Conservation (phyloP, 345 rosid genomes). For the Camelina neglecta region DNA sequence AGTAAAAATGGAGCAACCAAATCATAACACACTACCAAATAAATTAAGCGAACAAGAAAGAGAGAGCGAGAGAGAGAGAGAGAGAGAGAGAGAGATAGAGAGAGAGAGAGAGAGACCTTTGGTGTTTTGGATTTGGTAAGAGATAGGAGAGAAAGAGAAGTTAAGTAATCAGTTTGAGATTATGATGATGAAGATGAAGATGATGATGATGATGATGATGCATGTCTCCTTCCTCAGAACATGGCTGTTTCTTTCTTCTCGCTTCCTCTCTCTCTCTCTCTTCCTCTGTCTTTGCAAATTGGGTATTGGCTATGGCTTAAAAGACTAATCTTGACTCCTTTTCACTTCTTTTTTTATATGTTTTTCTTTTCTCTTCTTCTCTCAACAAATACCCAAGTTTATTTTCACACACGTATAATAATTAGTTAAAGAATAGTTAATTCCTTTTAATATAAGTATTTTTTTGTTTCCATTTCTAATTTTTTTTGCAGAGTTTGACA, state of each 20-base stretch:
- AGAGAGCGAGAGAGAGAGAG: background rate
- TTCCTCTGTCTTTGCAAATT: conserved; percentile 41
- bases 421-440: background rate
- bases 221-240: conserved; percentile 52
- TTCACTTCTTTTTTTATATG: conserved; percentile 1
- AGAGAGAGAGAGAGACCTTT: conserved; percentile 38
- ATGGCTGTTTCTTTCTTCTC: conserved; percentile 41
- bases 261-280: conserved; percentile 21
- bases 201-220: conserved; percentile 34
- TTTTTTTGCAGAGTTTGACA: background rate
- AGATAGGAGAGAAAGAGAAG: conserved; percentile 41
- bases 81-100: background rate
- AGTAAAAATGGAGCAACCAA: conserved; percentile 34
- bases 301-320: conserved; percentile 46
- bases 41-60: conserved; percentile 10
- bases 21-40: conserved; percentile 31
- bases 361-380: background rate
- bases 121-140: conserved; percentile 35
- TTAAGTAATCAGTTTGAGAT: conserved; percentile 38
- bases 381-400: conserved; percentile 1
- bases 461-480: background rate
- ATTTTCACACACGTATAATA: background rate
- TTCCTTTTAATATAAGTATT: background rate
- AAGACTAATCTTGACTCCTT: conserved; percentile 41
- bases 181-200: conserved; percentile 8